A percentile compares a stretch with the other conserved stretches of the same genome.
phyloP scores from a whole-genome alignment of 495 filamentous ascomycete genomes.

The Aspergillus incahuasiensis region DNA sequence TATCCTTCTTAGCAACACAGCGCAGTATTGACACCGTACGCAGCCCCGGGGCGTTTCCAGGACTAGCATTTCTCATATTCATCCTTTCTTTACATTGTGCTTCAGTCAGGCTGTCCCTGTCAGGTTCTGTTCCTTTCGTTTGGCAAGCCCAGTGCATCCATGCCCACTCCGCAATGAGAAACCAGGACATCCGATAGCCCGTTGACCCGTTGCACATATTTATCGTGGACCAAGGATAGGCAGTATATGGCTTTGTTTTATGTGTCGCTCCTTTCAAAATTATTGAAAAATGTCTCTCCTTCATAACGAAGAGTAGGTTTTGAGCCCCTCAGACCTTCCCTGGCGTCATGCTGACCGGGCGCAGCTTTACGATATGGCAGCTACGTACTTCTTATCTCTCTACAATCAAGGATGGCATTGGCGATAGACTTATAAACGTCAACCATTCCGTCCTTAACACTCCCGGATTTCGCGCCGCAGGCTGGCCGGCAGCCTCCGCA shows the following conservation, averaged over 20 bases:
- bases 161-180: not conserved
- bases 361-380: conserved; percentile 88
- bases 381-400: conserved; percentile 87
- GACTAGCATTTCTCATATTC: conserved; percentile 11
- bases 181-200: conserved; percentile 4
- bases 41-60: conserved; percentile 3
- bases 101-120: conserved; percentile 38
- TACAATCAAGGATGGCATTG: conserved; percentile 88
- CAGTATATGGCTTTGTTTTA: not conserved
- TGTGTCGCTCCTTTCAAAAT: not conserved
- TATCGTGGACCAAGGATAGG: not conserved
- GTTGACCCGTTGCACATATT: conserved; percentile 1
- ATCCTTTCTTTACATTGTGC: conserved; percentile 10
- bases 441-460: conserved; percentile 87
- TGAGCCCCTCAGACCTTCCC: not conserved
- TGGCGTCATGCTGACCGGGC: conserved; percentile 16
- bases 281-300: conserved; percentile 74
- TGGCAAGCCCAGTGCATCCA: conserved; percentile 7
- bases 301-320: conserved; percentile 89
- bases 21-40: not conserved
- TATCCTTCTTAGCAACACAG: not conserved
- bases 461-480: conserved; percentile 90
- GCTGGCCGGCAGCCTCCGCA: conserved; percentile 72
- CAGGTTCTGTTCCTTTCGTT: conserved; percentile 13
- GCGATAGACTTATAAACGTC: conserved; percentile 89